A percentile compares a stretch with the other conserved stretches of the same genome.
phyloP scores from a whole-genome alignment of 2,329 filamentous ascomycete species.

The Arthroderma sp. region DNA sequence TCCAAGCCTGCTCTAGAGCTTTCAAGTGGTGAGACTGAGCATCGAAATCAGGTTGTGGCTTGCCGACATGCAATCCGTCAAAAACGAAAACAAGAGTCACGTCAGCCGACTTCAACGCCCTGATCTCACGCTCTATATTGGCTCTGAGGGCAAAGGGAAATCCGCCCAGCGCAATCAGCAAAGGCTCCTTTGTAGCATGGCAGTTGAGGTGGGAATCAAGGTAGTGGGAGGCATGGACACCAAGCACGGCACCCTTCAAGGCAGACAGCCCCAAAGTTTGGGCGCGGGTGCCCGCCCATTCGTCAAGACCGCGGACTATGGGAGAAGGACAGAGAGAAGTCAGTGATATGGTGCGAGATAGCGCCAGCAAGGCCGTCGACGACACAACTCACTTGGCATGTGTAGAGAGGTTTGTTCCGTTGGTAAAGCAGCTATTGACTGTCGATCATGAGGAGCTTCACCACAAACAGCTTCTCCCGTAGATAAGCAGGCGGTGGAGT shows the following conservation, averaged over 20 bases:
- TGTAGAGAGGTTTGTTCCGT: too few relatives aligned
- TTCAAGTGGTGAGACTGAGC: conserved; percentile 51
- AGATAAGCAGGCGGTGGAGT: too few relatives aligned
- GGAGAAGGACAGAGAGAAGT: too few relatives aligned
- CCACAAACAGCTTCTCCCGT: too few relatives aligned
- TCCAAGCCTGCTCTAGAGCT: conserved; percentile 71
- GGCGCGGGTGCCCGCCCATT: conserved; percentile 42
- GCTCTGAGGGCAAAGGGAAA: conserved; percentile 64
- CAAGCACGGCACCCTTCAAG: conserved; percentile 61
- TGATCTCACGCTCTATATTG: conserved; percentile 64
- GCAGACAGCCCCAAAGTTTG: conserved; percentile 52
- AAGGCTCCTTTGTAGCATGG: conserved; percentile 62
- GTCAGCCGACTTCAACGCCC: conserved; percentile 53
- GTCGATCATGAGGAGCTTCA: too few relatives aligned
- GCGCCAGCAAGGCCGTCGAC: too few relatives aligned
- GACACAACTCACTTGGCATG: too few relatives aligned
- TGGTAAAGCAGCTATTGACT: too few relatives aligned
- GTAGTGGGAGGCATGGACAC: conserved; percentile 82
- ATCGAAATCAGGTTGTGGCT: conserved; percentile 51
- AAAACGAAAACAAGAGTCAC: conserved; percentile 84
- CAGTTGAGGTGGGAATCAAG: conserved; percentile 64
- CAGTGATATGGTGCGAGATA: too few relatives aligned
- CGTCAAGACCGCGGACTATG: conserved; percentile 40
- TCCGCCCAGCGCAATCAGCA: conserved; percentile 80
- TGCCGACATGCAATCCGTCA: conserved; percentile 68